Conservation (phyloP, 192 early-diverging fungal genomes). For the Mortierella claussenii region DNA sequence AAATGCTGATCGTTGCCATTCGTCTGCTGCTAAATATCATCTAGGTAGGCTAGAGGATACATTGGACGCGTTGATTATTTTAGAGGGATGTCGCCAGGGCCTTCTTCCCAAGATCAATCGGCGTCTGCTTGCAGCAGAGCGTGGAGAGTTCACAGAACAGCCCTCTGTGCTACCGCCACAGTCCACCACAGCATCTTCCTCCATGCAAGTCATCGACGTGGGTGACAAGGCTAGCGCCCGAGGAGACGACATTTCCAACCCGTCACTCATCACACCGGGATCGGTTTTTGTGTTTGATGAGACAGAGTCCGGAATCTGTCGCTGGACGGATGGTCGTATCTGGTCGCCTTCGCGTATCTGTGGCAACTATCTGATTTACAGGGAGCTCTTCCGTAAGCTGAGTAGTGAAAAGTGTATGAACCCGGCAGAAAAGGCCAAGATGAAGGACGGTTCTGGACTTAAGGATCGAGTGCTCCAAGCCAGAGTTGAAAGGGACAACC, state of each 20-base stretch:
- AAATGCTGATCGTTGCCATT: too few species aligned
- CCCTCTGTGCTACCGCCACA: neutral
- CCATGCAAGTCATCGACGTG: neutral
- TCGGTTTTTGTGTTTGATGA: slow-evolving; percentile 57
- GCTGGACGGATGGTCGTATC: slow-evolving; percentile 56
- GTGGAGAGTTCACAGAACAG: neutral
- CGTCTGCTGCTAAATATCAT: too few species aligned
- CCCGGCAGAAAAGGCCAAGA: slow-evolving; percentile 17
- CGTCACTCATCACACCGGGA: slow-evolving; percentile 21
- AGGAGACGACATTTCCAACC: slow-evolving; percentile 5
- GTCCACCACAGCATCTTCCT: neutral
- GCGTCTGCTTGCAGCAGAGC: slow-evolving; percentile 38
- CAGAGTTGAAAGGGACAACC: slow-evolving; percentile 34
- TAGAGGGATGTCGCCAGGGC: slow-evolving; percentile 54
- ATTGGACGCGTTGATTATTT: slow-evolving; percentile 31
- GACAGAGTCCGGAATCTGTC: slow-evolving; percentile 44
- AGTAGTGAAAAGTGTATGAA: slow-evolving; percentile 29
- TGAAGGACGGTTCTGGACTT: slow-evolving; percentile 28
- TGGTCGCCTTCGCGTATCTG: slow-evolving; percentile 55
- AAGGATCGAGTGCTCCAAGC: slow-evolving; percentile 22
- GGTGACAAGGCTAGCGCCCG: neutral
- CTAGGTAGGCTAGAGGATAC: slow-evolving; percentile 38
- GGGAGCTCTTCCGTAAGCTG: slow-evolving; percentile 41
- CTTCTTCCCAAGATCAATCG: slow-evolving; percentile 35
- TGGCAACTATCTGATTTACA: slow-evolving; percentile 54